Evolutionary conservation across 768 basidiomycete species (phyloP).

Genomic region (Termitomyces sp.): DNA sequence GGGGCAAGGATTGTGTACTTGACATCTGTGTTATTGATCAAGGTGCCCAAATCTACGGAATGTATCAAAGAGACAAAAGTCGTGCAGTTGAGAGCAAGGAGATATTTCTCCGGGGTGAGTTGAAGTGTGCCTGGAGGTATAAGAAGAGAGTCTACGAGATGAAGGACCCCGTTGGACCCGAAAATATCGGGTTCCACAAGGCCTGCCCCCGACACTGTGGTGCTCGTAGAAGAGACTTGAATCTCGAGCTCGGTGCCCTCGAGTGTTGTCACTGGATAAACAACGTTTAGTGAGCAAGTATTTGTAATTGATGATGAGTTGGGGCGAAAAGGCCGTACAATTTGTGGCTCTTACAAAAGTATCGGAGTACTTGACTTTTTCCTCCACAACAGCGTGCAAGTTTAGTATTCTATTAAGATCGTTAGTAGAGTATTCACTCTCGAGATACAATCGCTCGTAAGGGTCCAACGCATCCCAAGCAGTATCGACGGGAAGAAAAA

Average conservation of each 20-base stretch:
- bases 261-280: slow-evolving; percentile 58
- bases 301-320: neutral
- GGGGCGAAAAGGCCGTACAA: slow-evolving; percentile 34
- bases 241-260: slow-evolving; percentile 65
- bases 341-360: slow-evolving; percentile 47
- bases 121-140: slow-evolving; percentile 69
- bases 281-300: slow-evolving; percentile 4
- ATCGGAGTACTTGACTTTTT: slow-evolving; percentile 62
- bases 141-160: slow-evolving; percentile 81
- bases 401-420: slow-evolving; percentile 76
- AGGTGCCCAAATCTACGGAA: slow-evolving; percentile 65
- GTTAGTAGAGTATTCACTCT: slow-evolving; percentile 79
- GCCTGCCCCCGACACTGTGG: slow-evolving; percentile 49
- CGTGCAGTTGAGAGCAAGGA: slow-evolving; percentile 88
- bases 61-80: slow-evolving; percentile 86
- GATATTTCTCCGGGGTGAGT: slow-evolving; percentile 91
- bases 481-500: slow-evolving; percentile 83
- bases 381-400: slow-evolving; percentile 63
- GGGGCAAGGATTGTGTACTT: slow-evolving; percentile 91
- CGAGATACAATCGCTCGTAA: slow-evolving; percentile 82
- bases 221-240: slow-evolving; percentile 45
- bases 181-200: slow-evolving; percentile 81
- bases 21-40: slow-evolving; percentile 65
- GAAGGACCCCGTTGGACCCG: slow-evolving; percentile 92
- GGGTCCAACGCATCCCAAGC: slow-evolving; percentile 79